Percentiles rank a stretch among this genome's conserved stretches.
These are phyloP conservation scores for Linderina pennispora DNA, from an alignment of 192 early-diverging fungal genomes.

Conservation along the genomic window DNA sequence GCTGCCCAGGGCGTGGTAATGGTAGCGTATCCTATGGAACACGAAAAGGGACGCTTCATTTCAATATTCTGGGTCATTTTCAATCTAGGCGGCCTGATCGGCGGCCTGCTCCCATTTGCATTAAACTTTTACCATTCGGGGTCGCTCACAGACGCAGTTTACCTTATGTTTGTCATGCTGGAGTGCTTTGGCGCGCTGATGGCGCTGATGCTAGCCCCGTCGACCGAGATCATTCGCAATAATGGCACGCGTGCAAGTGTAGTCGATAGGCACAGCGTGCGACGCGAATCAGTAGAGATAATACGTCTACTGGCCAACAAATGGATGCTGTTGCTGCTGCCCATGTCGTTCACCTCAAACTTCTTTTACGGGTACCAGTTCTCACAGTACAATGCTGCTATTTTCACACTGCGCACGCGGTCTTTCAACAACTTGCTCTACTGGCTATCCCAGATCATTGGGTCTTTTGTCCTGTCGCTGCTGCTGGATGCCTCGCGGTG, in stretches of 20 bases:
- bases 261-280: conserved; percentile 51
- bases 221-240: conserved; percentile 55
- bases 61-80: conserved; percentile 82
- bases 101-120: conserved; percentile 63
- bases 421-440: conserved; percentile 72
- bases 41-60: conserved; percentile 74
- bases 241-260: conserved; percentile 63
- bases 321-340: conserved; percentile 64
- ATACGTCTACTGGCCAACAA: conserved; percentile 57
- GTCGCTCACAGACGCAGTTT: conserved; percentile 58
- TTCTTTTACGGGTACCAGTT: conserved; percentile 80
- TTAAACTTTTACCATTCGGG: conserved; percentile 54
- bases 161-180: conserved; percentile 65
- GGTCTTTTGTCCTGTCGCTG: conserved; percentile 56
- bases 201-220: conserved; percentile 54
- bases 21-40: conserved; percentile 74
- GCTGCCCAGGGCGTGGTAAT: conserved; percentile 73
- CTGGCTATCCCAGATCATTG: conserved; percentile 70
- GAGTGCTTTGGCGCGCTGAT: conserved; percentile 58
- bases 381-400: conserved; percentile 48
- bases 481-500: conserved; percentile 55
- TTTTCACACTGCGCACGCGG: conserved; percentile 65
- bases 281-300: conserved; percentile 52
- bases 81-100: conserved; percentile 66
- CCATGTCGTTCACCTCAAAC: conserved; percentile 69